Conservation (phyloP, 202 grass and related monocot species). For the Musa balbisiana region DNA sequence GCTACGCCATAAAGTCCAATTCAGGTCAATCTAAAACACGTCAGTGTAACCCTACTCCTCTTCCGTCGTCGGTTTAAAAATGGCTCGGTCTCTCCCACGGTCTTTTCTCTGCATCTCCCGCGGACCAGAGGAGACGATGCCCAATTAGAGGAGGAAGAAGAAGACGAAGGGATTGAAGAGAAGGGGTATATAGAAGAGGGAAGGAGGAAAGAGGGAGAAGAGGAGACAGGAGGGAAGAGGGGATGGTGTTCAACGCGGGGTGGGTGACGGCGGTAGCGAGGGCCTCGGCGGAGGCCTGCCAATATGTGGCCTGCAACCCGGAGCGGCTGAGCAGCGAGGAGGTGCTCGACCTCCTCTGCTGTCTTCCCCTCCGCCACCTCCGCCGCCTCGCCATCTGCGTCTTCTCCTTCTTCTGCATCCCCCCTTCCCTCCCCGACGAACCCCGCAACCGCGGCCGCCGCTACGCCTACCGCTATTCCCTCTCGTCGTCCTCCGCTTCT, state of each 20-base stretch:
- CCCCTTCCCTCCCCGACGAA: not conserved
- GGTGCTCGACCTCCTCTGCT: conserved; percentile 24
- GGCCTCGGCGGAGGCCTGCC: conserved; percentile 21
- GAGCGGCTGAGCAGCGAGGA: conserved; percentile 22
- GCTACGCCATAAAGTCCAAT: not conserved
- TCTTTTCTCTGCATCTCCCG: not conserved
- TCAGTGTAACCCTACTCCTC: not conserved
- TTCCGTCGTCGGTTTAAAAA: not conserved
- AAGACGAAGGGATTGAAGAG: too few relatives aligned
- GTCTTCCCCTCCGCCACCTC: conserved; percentile 20
- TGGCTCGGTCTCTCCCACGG: not conserved
- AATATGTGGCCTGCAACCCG: conserved; percentile 30
- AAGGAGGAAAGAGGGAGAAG: not conserved
- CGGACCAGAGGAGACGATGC: not conserved
- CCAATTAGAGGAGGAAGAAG: too few relatives aligned
- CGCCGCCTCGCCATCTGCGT: conserved; percentile 19
- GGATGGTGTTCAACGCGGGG: conserved; percentile 21
- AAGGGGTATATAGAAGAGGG: too few relatives aligned
- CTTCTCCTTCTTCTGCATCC: conserved; percentile 26
- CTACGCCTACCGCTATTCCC: not conserved
- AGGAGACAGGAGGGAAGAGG: not conserved
- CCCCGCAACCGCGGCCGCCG: not conserved
- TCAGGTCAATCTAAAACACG: not conserved
- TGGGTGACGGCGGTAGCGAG: conserved; percentile 20
- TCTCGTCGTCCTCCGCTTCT: not conserved